Evolutionary conservation across 495 filamentous ascomycete genomes (phyloP).

Genomic region (Beverwykella pulmonaria): DNA sequence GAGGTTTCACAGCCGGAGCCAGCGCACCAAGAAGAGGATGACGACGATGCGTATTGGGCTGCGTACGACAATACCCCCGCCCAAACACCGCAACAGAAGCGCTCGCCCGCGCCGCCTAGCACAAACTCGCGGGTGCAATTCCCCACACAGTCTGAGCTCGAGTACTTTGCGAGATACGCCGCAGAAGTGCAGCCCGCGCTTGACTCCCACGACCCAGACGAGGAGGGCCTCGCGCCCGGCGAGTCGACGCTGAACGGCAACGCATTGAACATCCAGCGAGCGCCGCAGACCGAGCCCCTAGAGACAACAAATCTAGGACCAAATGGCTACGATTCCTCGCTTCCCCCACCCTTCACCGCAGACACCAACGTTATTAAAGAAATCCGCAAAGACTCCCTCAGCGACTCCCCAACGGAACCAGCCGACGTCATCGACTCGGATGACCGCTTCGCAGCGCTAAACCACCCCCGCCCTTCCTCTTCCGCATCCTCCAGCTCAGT

Average conservation of each 20-base stretch:
- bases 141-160: slow-evolving; percentile 61
- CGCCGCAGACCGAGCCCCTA: slow-evolving; percentile 36
- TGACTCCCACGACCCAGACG: slow-evolving; percentile 78
- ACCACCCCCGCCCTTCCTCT: slow-evolving; percentile 39
- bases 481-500: slow-evolving; percentile 38
- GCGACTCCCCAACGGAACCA: slow-evolving; percentile 9
- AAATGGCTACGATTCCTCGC: slow-evolving; percentile 23
- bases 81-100: slow-evolving; percentile 69
- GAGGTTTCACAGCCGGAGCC: slow-evolving; percentile 7
- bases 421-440: slow-evolving; percentile 11
- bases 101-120: slow-evolving; percentile 58
- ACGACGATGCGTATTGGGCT: slow-evolving; percentile 93
- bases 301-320: slow-evolving; percentile 26
- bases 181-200: slow-evolving; percentile 81
- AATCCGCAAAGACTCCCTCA: slow-evolving; percentile 6
- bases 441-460: slow-evolving; percentile 23
- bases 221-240: slow-evolving; percentile 51
- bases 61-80: slow-evolving; percentile 86
- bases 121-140: slow-evolving; percentile 41
- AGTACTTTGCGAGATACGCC: slow-evolving; percentile 86
- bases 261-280: slow-evolving; percentile 35
- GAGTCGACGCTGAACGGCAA: slow-evolving; percentile 60
- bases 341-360: slow-evolving; percentile 10
- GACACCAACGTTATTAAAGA: slow-evolving; percentile 2
- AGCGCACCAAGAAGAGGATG: slow-evolving; percentile 47